Base-by-base conservation (phyloP, 768 basidiomycete genomes). In the Boletellus ananiceps region DNA sequence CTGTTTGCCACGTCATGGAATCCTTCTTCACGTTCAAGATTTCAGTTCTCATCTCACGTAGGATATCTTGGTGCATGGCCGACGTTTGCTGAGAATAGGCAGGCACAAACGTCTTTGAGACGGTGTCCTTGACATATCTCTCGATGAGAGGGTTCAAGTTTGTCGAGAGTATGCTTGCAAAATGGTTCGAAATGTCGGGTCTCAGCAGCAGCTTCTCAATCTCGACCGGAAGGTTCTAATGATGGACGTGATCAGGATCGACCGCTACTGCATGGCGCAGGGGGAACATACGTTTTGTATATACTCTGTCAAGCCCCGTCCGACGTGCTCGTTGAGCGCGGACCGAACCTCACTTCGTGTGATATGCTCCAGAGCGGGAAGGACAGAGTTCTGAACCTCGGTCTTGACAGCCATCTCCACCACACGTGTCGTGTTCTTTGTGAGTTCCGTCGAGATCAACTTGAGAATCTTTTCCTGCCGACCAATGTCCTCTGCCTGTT, bases 381-480 rank as follows among this genome's bases (percentile, higher is more conserved):
- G 73, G 12, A 93, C 87, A 0, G 88, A 89, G 58, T 77, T 84
- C 63, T 88, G 88, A 14, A 93, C 85, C 63, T 92, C 90, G 45
- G 72, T 75, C 72, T 90, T 91, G 61, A 93, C 86, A 13, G 89
- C 91, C 77, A 86, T 78, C 71, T 93, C 91, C 38, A 93, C 91
- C 41, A 92, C 87, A 12, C 88, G 80, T 9, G 88, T 89, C 11
- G 90, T 93, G 57, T 92, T 92, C 69, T 86, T 83, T 8, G 86
- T 91, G 44, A 93, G 74, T 67, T 91, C 88, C 2, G 80, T 87
- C 19, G 89, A 92, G 57, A 93, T 91, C 46, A 93, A 72, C 70
- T 92, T 92, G 60, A 93, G 72, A 52, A 93, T 88, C 67, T 87
- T 90, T 70, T 93, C 91, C 67, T 93, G 89, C 13, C 90, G 81